Conservation (phyloP, 1,284 basidiomycete species). For the Ustilago vetiveriae region DNA sequence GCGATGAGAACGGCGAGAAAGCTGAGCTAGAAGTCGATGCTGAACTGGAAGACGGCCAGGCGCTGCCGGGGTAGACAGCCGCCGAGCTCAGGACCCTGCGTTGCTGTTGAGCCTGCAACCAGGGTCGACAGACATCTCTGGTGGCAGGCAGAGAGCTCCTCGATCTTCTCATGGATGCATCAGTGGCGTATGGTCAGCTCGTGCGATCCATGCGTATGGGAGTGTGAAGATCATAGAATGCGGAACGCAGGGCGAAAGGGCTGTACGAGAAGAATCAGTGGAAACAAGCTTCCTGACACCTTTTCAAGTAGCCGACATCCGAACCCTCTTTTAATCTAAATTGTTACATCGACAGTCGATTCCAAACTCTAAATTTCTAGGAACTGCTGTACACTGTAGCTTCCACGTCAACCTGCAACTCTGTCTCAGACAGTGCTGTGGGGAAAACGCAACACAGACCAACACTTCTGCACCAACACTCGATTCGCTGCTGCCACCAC, state of each 20-base stretch:
- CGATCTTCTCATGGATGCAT: constrained; percentile 27
- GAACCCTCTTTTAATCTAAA: not conserved
- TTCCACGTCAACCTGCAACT: constrained; percentile 33
- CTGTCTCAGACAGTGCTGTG: no score
- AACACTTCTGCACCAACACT: constrained; percentile 2
- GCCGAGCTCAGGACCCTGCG: constrained; percentile 27
- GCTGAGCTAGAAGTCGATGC: constrained; percentile 1
- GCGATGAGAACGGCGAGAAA: not conserved
- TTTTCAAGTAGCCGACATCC: constrained; percentile 17
- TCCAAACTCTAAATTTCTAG: constrained; percentile 14
- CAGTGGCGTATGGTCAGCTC: no score
- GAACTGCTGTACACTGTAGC: constrained; percentile 1
- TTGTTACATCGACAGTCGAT: not conserved
- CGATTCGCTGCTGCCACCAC: constrained; percentile 1
- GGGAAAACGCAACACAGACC: constrained; percentile 2
- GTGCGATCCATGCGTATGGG: not conserved
- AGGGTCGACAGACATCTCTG: constrained; percentile 24
- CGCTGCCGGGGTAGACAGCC: constrained; percentile 11
- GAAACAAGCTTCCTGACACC: not conserved
- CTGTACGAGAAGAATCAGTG: constrained; percentile 15
- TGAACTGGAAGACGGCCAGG: constrained; percentile 7
- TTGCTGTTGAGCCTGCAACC: constrained; percentile 13
- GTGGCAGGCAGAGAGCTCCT: constrained; percentile 16
- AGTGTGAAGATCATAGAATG: no score
- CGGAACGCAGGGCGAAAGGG: no score